A percentile compares a stretch with the other conserved stretches of the same genome.
phyloP scores from a whole-genome alignment of 305 asterid species.

The Plantago rigida region DNA sequence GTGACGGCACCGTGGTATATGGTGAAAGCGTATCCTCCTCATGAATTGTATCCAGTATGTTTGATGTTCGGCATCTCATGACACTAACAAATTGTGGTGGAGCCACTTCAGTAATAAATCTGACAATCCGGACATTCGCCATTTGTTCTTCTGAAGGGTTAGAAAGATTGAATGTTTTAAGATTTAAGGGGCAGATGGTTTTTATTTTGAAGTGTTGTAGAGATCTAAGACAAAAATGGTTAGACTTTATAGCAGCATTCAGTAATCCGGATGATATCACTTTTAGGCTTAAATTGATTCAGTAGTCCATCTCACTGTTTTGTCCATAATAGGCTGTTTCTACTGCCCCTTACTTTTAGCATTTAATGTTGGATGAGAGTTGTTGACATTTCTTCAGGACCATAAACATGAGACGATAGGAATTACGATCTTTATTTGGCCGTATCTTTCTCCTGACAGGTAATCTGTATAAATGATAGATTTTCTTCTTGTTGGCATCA shows the following conservation, averaged over 20 bases:
- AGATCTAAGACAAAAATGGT: not conserved
- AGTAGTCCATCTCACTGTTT: slow-evolving; percentile 1
- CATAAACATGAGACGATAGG: not conserved
- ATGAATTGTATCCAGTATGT: slow-evolving; percentile 27
- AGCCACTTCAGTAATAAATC: slow-evolving; percentile 21
- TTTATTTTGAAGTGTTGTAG: not conserved
- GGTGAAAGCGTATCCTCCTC: slow-evolving; percentile 18
- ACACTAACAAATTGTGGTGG: slow-evolving; percentile 25
- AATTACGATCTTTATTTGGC: not conserved
- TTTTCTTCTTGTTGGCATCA: not conserved
- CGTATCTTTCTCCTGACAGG: not conserved
- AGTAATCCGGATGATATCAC: not conserved
- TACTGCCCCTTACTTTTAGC: not conserved
- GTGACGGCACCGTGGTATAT: slow-evolving; percentile 4
- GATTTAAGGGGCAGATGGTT: not conserved
- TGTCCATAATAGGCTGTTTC: not conserved
- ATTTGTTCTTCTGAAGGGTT: slow-evolving; percentile 1
- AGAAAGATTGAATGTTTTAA: not conserved
- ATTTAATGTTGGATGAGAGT: not conserved
- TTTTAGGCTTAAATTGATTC: slow-evolving; percentile 7
- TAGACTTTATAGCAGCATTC: slow-evolving; percentile 8
- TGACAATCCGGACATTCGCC: slow-evolving; percentile 20
- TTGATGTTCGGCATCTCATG: slow-evolving; percentile 22
- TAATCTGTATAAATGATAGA: not conserved
- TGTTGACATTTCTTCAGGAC: not conserved